Conservation (phyloP, 208 protist species). For the Blechomonas ayalai region DNA sequence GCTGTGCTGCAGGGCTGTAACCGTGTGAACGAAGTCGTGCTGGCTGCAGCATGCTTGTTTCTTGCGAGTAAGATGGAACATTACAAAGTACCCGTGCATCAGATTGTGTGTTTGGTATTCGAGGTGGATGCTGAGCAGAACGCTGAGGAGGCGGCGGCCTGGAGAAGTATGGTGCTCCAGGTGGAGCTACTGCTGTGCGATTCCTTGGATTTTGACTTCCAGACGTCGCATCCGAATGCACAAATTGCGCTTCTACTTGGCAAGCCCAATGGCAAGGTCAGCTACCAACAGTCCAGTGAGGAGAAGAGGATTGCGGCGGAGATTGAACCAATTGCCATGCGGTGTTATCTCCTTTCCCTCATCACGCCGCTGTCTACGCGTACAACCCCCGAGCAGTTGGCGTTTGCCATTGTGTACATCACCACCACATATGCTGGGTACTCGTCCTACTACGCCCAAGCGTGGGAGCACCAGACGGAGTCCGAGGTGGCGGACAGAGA, state of each 20-base stretch:
- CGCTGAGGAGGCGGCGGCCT: slow-evolving; percentile 26
- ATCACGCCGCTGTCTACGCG: slow-evolving; percentile 59
- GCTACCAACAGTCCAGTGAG: too few relatives aligned
- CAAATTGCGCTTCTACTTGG: slow-evolving; percentile 35
- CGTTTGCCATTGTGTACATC: slow-evolving; percentile 43
- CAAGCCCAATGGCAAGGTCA: slow-evolving; percentile 5
- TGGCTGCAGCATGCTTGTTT: slow-evolving; percentile 73
- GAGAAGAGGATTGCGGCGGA: too few relatives aligned
- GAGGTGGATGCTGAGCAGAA: slow-evolving; percentile 27
- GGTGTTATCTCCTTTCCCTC: slow-evolving; percentile 61
- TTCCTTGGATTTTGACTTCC: slow-evolving; percentile 72
- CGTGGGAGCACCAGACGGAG: slow-evolving; percentile 12
- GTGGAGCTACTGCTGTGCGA: slow-evolving; percentile 73
- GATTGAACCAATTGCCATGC: slow-evolving; percentile 21
- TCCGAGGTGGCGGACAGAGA: slow-evolving; percentile 31
- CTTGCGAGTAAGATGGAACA: slow-evolving; percentile 83
- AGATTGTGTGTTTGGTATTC: slow-evolving; percentile 51
- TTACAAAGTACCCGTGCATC: slow-evolving; percentile 55
- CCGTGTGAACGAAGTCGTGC: slow-evolving; percentile 57
- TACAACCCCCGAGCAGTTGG: slow-evolving; percentile 29
- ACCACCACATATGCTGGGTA: slow-evolving; percentile 20
- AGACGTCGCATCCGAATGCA: slow-evolving; percentile 48
- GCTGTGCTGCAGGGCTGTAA: slow-evolving; percentile 39
- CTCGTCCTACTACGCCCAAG: slow-evolving; percentile 18
- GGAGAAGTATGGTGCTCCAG: slow-evolving; percentile 57